Evolutionary conservation across 1,139 yeast species (phyloP).

Genomic region (Candida tetrigidarum): DNA sequence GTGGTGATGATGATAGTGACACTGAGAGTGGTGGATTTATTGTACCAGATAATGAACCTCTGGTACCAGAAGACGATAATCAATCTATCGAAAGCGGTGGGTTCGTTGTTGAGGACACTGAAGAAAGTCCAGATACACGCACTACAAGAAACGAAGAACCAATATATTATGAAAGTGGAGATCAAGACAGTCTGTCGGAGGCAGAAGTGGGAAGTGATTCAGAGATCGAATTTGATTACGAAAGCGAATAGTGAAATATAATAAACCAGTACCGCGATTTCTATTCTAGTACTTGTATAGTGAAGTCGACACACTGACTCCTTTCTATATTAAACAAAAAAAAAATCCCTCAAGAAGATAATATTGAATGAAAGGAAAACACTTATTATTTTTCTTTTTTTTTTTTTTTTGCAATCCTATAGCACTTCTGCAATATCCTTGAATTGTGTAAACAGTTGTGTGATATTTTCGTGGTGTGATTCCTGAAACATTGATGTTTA

Average conservation of each 20-base stretch:
- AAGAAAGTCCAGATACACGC: background rate
- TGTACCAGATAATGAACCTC: constrained; percentile 10
- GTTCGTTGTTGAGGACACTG: constrained; percentile 14
- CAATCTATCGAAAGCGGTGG: constrained; percentile 18
- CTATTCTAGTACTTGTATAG: background rate
- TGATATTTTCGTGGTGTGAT: constrained; percentile 1
- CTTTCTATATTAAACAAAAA: too few relatives aligned
- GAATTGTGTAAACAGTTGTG: background rate
- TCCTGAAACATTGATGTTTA: background rate
- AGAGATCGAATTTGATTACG: constrained; percentile 18
- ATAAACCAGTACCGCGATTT: background rate
- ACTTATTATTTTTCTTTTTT: too few relatives aligned
- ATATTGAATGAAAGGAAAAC: background rate
- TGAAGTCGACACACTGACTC: background rate
- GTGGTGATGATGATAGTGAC: constrained; percentile 9
- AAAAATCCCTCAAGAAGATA: background rate
- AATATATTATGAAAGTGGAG: constrained; percentile 4
- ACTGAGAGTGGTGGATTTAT: constrained; percentile 16
- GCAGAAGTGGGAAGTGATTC: constrained; percentile 7
- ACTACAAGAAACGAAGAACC: background rate
- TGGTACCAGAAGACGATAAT: background rate
- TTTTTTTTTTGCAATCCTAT: too few relatives aligned
- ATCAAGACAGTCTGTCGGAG: constrained; percentile 9
- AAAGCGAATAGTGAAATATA: constrained; percentile 11
- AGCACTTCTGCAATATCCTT: background rate